A percentile compares a stretch with the other conserved stretches of the same genome.
These are phyloP conservation scores for Microcyclospora pomicola DNA, from an alignment of 2,329 filamentous ascomycete genomes.

Conservation along the genomic window DNA sequence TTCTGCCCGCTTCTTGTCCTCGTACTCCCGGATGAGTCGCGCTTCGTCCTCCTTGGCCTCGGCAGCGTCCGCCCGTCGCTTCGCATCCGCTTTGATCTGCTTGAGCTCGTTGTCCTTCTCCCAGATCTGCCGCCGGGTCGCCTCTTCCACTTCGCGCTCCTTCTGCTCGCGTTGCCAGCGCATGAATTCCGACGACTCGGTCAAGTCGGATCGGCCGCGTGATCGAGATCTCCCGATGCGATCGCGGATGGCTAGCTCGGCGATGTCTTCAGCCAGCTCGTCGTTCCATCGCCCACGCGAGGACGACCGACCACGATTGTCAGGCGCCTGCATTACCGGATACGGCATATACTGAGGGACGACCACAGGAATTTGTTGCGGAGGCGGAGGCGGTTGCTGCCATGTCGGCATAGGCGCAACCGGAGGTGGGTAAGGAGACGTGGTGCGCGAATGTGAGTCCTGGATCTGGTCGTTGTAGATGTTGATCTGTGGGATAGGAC, in stretches of 20 bases:
- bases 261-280: conserved; percentile 15
- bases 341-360: neutral
- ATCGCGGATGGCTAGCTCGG: conserved; percentile 17
- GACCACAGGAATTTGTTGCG: neutral
- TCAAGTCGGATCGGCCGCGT: conserved; percentile 18
- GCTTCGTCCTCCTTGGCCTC: conserved; percentile 16
- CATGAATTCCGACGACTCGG: conserved; percentile 11
- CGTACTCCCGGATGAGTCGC: conserved; percentile 16
- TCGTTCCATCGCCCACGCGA: conserved; percentile 10
- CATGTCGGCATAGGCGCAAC: conserved; percentile 2
- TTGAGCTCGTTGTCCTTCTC: conserved; percentile 25
- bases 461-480: conserved; percentile 31
- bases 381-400: neutral
- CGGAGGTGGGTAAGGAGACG: conserved; percentile 16
- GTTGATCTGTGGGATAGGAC: conserved; percentile 31
- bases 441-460: conserved; percentile 11
- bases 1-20: conserved; percentile 19
- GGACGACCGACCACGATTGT: conserved; percentile 9
- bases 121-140: conserved; percentile 20
- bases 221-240: conserved; percentile 22
- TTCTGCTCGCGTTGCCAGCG: conserved; percentile 21
- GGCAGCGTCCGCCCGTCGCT: conserved; percentile 20
- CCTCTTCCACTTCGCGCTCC: conserved; percentile 21
- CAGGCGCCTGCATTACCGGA: conserved; percentile 5
- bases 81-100: conserved; percentile 15